Base-by-base conservation (phyloP, 176 grass and related monocot genomes). In the Musa itinerans region DNA sequence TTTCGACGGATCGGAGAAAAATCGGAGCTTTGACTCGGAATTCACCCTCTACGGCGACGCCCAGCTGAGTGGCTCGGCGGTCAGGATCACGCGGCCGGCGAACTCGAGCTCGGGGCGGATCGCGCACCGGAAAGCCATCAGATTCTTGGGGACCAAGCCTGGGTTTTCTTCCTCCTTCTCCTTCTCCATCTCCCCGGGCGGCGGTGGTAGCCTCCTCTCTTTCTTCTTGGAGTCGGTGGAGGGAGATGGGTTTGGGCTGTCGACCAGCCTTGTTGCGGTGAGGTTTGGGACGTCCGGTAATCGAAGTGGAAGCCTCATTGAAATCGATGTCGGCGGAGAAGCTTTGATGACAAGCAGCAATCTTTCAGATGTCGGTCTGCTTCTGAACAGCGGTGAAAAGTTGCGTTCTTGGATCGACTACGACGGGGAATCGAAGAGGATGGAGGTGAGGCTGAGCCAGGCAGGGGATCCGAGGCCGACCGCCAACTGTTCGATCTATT, bases 331-430 rank as follows among this genome's bases (percentile, higher is more conserved):
- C 21, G 21, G 69, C 9, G 49, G 57, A 20, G 49, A 80, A 64
- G 12, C 29, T n/a, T 57, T 22, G 8, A 23, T 43, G 8, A 62
- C 52, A 64, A 80, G 78, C 69, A 63, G 54, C 29, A 17, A 65
- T 52, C 78, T 73, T 53, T 73, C 78, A 15, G 22, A 1, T 15
- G 9, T 50, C 64, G 12, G 5, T 50, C 49, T 65, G 53, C 25
- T 59, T 27, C 11, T 80, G 8, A 64, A 14, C 34, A 52, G 56
- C 56, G 68, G 78, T 52, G 54, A 72, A 63, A 80, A 73, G 69
- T 16, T 80, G 78, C 68, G 24, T 64, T 63, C 55, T 52, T 73
- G 69, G 78, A 64, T 80, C 52, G 78, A 80, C 49, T 80, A 73
- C 34, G 49, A 80, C 8, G 78, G 78, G 9, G 69, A 62, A 6